phyloP scores from a whole-genome alignment of 768 basidiomycete genomes.

The Boletales sp. region DNA sequence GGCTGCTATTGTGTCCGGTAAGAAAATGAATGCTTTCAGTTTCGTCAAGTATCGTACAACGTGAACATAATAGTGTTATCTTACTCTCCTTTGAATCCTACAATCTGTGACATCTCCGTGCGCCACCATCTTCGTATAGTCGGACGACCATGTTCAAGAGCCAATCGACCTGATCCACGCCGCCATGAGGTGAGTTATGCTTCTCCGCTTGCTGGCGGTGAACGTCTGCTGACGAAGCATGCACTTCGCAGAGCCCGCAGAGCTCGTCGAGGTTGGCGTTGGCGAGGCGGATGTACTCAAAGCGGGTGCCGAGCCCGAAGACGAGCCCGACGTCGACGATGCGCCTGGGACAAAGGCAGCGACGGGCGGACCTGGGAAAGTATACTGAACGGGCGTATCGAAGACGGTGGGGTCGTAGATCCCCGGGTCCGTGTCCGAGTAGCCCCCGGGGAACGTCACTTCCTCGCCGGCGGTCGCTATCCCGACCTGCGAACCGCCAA shows the following conservation, averaged over 20 bases:
- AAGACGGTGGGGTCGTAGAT: slow-evolving; percentile 52
- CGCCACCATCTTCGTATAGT: not conserved
- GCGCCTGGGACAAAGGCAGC: slow-evolving; percentile 36
- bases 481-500: slow-evolving; percentile 54
- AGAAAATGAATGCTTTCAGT: not conserved
- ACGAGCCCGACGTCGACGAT: slow-evolving; percentile 10
- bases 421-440: slow-evolving; percentile 66
- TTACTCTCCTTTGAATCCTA: not conserved
- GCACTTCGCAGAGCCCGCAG: slow-evolving; percentile 9
- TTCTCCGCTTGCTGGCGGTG: slow-evolving; percentile 13
- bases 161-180: slow-evolving; percentile 21
- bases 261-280: not conserved
- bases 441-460: slow-evolving; percentile 70
- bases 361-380: slow-evolving; percentile 52
- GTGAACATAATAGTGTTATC: not conserved
- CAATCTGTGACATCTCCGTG: not conserved
- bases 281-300: slow-evolving; percentile 9
- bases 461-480: slow-evolving; percentile 45
- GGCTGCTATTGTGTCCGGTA: too few relatives aligned
- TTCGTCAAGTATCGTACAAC: too few relatives aligned
- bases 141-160: not conserved
- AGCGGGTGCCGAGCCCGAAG: slow-evolving; percentile 3
- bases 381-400: slow-evolving; percentile 34
- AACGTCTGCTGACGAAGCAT: slow-evolving; percentile 21
- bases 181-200: slow-evolving; percentile 13